A percentile compares a stretch with the other conserved stretches of the same genome.
Conservation (phyloP, 2,329 filamentous ascomycete species). For the Atkinsonella texensis region DNA sequence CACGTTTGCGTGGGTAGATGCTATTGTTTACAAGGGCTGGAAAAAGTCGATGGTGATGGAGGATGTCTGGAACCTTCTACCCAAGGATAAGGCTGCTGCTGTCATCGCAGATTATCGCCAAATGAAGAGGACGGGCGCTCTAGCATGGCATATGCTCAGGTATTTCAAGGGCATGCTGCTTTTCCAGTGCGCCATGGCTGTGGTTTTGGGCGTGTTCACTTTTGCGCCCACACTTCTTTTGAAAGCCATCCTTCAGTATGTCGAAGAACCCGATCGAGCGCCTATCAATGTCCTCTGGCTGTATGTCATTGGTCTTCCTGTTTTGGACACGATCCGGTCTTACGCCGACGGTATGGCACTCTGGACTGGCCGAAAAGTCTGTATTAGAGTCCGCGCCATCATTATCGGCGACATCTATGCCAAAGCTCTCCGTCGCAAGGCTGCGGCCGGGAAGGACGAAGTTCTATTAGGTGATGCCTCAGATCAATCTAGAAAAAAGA, state of each 20-base stretch:
- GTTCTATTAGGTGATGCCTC: slow-evolving; percentile 47
- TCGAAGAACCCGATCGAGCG: slow-evolving; percentile 66
- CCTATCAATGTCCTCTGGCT: slow-evolving; percentile 89
- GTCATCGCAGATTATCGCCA: slow-evolving; percentile 77
- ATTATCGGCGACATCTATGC: slow-evolving; percentile 96
- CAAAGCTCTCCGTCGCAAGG: slow-evolving; percentile 85
- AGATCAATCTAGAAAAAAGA: slow-evolving; percentile 24
- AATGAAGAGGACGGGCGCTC: slow-evolving; percentile 65
- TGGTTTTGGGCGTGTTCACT: slow-evolving; percentile 68
- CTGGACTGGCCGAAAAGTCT: slow-evolving; percentile 90
- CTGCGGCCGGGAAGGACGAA: slow-evolving; percentile 64
- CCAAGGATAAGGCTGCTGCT: slow-evolving; percentile 74
- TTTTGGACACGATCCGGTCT: slow-evolving; percentile 71
- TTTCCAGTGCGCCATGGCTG: slow-evolving; percentile 68
- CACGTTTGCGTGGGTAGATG: slow-evolving; percentile 84
- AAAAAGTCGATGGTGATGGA: slow-evolving; percentile 69
- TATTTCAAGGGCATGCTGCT: slow-evolving; percentile 73
- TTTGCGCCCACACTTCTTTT: slow-evolving; percentile 87
- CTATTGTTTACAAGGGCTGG: slow-evolving; percentile 82
- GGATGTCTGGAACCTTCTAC: slow-evolving; percentile 84
- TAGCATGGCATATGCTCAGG: slow-evolving; percentile 69
- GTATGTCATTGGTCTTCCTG: slow-evolving; percentile 80
- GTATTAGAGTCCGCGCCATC: slow-evolving; percentile 83
- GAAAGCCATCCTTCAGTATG: slow-evolving; percentile 83
- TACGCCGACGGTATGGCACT: slow-evolving; percentile 75